Evolutionary conservation across 495 filamentous ascomycete species (phyloP).

Genomic region (Tuber brumale): DNA sequence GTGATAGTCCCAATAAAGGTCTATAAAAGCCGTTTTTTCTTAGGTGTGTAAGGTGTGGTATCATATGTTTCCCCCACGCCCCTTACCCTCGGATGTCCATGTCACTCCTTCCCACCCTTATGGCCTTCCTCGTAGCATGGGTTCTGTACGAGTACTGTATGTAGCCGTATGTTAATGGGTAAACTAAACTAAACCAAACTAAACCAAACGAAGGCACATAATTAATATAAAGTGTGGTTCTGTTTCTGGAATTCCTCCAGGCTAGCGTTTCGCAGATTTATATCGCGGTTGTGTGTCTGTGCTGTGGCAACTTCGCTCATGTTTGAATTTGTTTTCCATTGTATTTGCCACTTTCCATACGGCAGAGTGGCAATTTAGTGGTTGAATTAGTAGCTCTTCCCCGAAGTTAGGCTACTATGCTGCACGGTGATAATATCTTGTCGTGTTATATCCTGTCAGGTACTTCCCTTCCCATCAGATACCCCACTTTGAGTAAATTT

Average conservation of each 20-base stretch:
- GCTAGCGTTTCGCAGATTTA: background rate
- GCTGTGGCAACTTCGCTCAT: background rate
- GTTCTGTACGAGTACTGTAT: background rate
- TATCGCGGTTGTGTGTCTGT: background rate
- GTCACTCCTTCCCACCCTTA: background rate
- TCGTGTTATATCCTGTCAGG: background rate
- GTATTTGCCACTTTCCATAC: background rate
- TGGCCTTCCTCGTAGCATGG: background rate
- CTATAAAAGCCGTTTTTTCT: constrained; percentile 1
- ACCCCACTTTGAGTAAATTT: background rate
- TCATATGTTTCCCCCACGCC: background rate
- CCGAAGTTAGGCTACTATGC: background rate
- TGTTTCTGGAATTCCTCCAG: background rate
- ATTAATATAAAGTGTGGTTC: background rate
- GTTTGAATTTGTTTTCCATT: background rate
- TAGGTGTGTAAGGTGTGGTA: background rate
- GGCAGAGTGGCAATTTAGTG: background rate
- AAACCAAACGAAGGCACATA: background rate
- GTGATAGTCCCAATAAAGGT: background rate
- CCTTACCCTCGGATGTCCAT: background rate
- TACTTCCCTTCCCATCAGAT: background rate
- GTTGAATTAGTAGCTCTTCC: background rate
- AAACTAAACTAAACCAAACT: background rate
- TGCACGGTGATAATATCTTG: background rate
- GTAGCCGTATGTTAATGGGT: background rate